Base-by-base conservation (phyloP, 163 green algal genomes). In the Scenedesmus sp. region DNA sequence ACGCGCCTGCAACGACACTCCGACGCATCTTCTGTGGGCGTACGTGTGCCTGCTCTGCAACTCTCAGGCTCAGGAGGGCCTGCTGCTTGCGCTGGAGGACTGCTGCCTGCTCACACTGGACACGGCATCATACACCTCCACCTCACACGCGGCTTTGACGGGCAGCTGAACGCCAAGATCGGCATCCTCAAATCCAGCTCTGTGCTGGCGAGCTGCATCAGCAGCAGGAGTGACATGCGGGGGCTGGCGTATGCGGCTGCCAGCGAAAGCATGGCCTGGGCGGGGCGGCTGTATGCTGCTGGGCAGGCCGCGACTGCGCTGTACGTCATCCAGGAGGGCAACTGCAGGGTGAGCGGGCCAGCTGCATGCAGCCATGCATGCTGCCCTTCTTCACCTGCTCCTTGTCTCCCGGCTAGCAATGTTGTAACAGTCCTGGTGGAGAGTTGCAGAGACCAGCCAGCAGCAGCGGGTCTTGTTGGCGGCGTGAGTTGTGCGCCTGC, bases 121-220 rank as follows among this genome's bases (percentile, higher is more conserved):
- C 26, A 59, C 72, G 0, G 30, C 49, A 5, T 86, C 88, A 22
- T 94, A 94, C 91, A 43, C 83, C 4, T 72, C 89, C 65, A 94
- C 42, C 80, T 94, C 9, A 83, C 85, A 5, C 79, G 91, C 42
- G 94, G 94, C 30, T 96, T 96, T 86, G 94, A 95, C 40, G 92
- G 94, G 3, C 91, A 95, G 85, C 93, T 96, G 33, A 91, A 91
- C 56, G 86, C 84, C 40, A 95, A 95, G 92, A 46, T 93, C 24
- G 40, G 46, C 0, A 51, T 93, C 51, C 76, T 95, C 24, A 85
- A 88, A 44, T 30, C 72, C 61, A 76, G 86, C 30, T 53, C 91
- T 1, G 44, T 93, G 24, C 86, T 95, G 42, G 35, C 33, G 6
- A 73, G 46, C 1, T 88, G 90, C 68, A 61, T 90, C 33, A 87